A percentile compares a stretch with the other conserved stretches of the same genome.
Evolutionary conservation across 208 protist species (phyloP).

Genomic region (Trypanosoma cruzi): DNA sequence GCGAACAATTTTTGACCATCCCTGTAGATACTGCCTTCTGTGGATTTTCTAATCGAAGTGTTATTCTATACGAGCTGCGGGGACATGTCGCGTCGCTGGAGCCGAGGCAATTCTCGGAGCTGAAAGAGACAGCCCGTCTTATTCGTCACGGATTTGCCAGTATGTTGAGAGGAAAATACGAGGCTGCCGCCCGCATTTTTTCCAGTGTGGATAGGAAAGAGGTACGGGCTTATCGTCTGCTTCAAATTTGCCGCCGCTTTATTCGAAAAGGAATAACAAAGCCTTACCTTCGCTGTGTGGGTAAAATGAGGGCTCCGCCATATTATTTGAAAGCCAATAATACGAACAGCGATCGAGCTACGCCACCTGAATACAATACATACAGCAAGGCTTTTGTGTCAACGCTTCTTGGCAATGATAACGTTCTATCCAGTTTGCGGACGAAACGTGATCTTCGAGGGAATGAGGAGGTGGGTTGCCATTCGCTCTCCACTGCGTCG

Average conservation of each 20-base stretch:
- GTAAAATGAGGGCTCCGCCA: slow-evolving; percentile 34
- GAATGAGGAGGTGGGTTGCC: slow-evolving; percentile 2
- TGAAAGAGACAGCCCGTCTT: slow-evolving; percentile 27
- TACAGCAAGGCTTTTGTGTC: not conserved
- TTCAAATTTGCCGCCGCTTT: slow-evolving; percentile 33
- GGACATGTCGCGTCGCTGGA: slow-evolving; percentile 30
- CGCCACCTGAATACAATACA: no score
- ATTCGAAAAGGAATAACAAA: slow-evolving; percentile 31
- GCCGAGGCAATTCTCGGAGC: slow-evolving; percentile 11
- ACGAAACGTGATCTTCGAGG: not conserved
- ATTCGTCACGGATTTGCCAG: slow-evolving; percentile 45
- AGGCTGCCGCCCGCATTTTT: slow-evolving; percentile 32
- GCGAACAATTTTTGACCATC: slow-evolving; percentile 47
- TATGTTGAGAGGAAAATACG: slow-evolving; percentile 57
- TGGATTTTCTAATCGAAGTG: slow-evolving; percentile 10
- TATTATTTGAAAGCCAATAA: no score
- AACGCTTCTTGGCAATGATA: not conserved
- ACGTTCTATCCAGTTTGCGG: slow-evolving; percentile 3
- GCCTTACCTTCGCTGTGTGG: slow-evolving; percentile 45
- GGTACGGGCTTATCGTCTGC: slow-evolving; percentile 41
- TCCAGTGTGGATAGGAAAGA: slow-evolving; percentile 33
- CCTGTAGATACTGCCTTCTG: slow-evolving; percentile 50
- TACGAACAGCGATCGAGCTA: slow-evolving; percentile 28
- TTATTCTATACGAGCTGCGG: slow-evolving; percentile 59
- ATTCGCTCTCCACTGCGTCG: not conserved